Percentiles rank a stretch among this genome's conserved stretches.
These are phyloP conservation scores for Daldinia vernicosa DNA, from an alignment of 495 filamentous ascomycete species.

Conservation along the genomic window DNA sequence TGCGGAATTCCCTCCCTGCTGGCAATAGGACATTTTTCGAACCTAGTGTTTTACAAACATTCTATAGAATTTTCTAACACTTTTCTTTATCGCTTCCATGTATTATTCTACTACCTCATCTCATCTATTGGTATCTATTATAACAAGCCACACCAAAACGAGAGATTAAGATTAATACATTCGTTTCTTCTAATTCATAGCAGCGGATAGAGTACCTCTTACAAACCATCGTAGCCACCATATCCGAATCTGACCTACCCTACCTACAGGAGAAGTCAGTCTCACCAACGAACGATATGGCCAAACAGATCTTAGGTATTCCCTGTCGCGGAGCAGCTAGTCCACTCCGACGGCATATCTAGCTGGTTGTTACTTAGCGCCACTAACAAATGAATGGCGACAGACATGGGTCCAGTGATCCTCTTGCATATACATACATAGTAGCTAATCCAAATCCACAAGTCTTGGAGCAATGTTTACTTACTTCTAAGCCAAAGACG, in stretches of 20 bases:
- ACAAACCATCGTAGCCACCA: not conserved
- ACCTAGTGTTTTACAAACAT: slow-evolving; percentile 29
- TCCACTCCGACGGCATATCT: slow-evolving; percentile 33
- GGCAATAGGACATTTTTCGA: slow-evolving; percentile 5
- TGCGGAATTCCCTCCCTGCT: slow-evolving; percentile 25
- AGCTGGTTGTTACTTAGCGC: slow-evolving; percentile 22
- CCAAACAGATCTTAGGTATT: slow-evolving; percentile 24
- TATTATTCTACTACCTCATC: slow-evolving; percentile 14
- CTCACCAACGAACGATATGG: slow-evolving; percentile 19
- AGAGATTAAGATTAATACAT: not conserved
- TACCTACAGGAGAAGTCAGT: slow-evolving; percentile 13
- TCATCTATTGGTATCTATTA: not conserved
- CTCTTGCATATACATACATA: slow-evolving; percentile 28
- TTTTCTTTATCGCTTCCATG: slow-evolving; percentile 30
- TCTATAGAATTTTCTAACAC: slow-evolving; percentile 25
- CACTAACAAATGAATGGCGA: slow-evolving; percentile 38
- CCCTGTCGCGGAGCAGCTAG: slow-evolving; percentile 34
- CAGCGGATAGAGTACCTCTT: slow-evolving; percentile 1
- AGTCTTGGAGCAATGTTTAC: slow-evolving; percentile 34
- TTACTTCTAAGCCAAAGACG: slow-evolving; percentile 29
- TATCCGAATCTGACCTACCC: slow-evolving; percentile 4
- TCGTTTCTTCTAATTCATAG: not conserved
- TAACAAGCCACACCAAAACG: not conserved
- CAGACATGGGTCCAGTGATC: slow-evolving; percentile 39
- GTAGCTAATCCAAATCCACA: slow-evolving; percentile 33